Percentiles rank a stretch among this genome's conserved stretches.
These are phyloP conservation scores for Trichoderma afroharzianum DNA, from an alignment of 2,329 filamentous ascomycete genomes.

Conservation along the genomic window DNA sequence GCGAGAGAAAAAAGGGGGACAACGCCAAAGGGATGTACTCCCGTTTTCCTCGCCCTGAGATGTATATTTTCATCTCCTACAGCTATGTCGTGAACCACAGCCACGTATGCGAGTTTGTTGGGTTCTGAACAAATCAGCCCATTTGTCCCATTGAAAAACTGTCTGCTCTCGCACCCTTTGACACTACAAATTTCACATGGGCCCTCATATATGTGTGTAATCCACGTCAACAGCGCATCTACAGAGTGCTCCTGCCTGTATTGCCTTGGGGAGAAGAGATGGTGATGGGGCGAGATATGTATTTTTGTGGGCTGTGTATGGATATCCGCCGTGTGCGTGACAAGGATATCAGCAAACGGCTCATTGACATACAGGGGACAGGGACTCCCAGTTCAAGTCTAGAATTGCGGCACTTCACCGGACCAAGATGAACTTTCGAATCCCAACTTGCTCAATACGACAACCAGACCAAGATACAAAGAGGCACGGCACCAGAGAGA, in stretches of 20 bases:
- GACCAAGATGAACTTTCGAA: not conserved
- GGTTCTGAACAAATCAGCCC: not conserved
- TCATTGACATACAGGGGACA: not conserved
- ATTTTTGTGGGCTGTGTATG: not conserved
- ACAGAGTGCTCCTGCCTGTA: not conserved
- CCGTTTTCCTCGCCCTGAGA: not conserved
- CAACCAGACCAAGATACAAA: not conserved
- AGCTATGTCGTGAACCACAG: not conserved
- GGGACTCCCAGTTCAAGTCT: not conserved
- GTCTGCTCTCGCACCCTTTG: not conserved
- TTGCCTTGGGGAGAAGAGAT: not conserved
- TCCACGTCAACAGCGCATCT: not conserved
- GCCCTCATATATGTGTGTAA: not conserved
- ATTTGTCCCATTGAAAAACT: not conserved
- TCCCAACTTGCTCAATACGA: not conserved
- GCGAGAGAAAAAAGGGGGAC: not conserved
- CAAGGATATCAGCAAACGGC: slow-evolving; percentile 5
- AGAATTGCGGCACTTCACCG: not conserved
- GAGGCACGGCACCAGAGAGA: not conserved
- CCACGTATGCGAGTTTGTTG: not conserved
- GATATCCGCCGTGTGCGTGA: slow-evolving; percentile 1
- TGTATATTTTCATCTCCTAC: not conserved
- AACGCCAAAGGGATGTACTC: not conserved
- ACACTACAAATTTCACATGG: not conserved
- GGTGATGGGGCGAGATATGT: slow-evolving; percentile 4